These are phyloP conservation scores for Phaseolus lunatus DNA, from an alignment of 306 rosid genomes.

Conservation along the genomic window DNA sequence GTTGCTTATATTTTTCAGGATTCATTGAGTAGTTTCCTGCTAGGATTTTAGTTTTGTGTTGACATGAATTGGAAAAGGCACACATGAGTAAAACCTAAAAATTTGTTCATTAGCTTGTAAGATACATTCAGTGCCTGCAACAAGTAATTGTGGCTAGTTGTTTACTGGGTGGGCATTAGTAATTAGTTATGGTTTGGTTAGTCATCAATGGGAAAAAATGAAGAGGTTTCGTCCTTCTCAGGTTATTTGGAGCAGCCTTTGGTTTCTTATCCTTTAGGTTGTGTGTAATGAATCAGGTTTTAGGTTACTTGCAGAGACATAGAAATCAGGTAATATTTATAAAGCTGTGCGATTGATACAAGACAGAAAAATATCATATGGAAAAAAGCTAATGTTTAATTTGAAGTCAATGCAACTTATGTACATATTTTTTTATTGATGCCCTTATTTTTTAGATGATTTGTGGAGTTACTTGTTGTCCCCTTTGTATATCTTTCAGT, in stretches of 20 bases:
- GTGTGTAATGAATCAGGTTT: neutral
- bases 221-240: neutral
- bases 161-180: neutral
- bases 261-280: conserved; percentile 2
- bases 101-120: neutral
- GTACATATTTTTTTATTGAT: neutral
- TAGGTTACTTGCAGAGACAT: neutral
- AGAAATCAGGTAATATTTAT: neutral
- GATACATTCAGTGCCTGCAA: neutral
- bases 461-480: conserved; percentile 6
- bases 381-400: conserved; percentile 13
- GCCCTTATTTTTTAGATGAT: conserved; percentile 15
- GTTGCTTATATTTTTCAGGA: neutral
- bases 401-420: neutral
- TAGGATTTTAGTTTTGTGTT: neutral
- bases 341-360: neutral
- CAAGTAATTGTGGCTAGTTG: neutral
- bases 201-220: neutral
- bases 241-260: conserved; percentile 1
- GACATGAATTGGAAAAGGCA: neutral
- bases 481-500: neutral
- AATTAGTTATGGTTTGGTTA: neutral
- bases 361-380: conserved; percentile 23
- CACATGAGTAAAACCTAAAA: neutral
- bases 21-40: neutral